Conservation (phyloP, 2,329 filamentous ascomycete species). For the Diaporthe ilicicola region DNA sequence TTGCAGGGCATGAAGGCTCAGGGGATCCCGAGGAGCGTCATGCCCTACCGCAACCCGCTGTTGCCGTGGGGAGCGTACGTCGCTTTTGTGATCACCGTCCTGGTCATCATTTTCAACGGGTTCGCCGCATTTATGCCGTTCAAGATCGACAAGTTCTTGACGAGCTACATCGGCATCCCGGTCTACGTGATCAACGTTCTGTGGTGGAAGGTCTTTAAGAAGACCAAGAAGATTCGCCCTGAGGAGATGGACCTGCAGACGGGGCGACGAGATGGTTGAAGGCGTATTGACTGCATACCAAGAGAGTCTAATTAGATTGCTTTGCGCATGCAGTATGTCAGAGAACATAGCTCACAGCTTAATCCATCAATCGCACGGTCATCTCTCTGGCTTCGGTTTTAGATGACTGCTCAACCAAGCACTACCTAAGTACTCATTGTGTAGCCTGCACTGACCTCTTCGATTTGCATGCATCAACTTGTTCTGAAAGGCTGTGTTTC, state of each 20-base stretch:
- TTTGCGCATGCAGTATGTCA: neutral
- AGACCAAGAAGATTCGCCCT: constrained; percentile 60
- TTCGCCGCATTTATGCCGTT: constrained; percentile 47
- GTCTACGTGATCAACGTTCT: constrained; percentile 64
- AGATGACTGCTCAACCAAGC: neutral
- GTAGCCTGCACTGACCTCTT: neutral
- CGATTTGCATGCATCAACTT: neutral
- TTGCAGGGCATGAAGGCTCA: constrained; percentile 40
- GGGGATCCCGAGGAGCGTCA: constrained; percentile 40
- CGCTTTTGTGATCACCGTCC: constrained; percentile 54
- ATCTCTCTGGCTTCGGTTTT: neutral
- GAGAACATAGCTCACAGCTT: neutral
- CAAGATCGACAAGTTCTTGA: constrained; percentile 70
- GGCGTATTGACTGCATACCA: neutral
- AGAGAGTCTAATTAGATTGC: neutral
- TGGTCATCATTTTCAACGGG: constrained; percentile 7
- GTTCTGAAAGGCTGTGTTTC: neutral
- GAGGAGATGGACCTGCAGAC: constrained; percentile 65
- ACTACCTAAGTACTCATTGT: neutral
- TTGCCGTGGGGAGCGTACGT: constrained; percentile 51
- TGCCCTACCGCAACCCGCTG: constrained; percentile 50
- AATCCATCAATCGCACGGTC: neutral
- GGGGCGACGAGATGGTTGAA: constrained; percentile 47
- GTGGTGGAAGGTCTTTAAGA: constrained; percentile 71
- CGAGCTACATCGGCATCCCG: constrained; percentile 56